A percentile compares a stretch with the other conserved stretches of the same genome.
Evolutionary conservation across 768 basidiomycete species (phyloP).

Genomic region (Vishniacozyma victoriae): DNA sequence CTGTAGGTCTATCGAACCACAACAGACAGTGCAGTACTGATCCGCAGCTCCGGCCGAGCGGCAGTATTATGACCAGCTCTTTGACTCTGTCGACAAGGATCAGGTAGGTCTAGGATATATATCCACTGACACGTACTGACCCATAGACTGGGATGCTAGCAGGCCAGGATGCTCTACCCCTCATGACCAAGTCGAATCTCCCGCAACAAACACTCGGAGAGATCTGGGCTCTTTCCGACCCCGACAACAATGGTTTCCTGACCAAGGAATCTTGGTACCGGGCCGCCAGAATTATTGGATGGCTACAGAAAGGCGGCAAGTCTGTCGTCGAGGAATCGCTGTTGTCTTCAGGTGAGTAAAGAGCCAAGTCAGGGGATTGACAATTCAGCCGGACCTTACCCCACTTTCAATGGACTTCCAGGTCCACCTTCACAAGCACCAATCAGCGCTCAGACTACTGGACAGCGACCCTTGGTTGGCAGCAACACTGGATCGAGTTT

Average conservation of each 20-base stretch:
- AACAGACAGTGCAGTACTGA: no score
- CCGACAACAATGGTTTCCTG: constrained; percentile 87
- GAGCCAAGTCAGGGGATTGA: neutral
- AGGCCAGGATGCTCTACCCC: constrained; percentile 81
- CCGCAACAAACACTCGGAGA: constrained; percentile 73
- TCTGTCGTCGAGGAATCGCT: constrained; percentile 56
- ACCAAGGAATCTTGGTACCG: constrained; percentile 79
- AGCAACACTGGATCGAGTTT: constrained; percentile 48
- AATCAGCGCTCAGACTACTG: constrained; percentile 17
- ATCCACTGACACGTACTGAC: neutral
- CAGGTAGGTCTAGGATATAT: constrained; percentile 15
- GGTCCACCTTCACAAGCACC: constrained; percentile 52
- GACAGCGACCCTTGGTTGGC: constrained; percentile 56
- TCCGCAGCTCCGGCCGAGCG: constrained; percentile 40
- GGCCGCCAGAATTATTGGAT: constrained; percentile 84
- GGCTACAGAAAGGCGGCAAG: constrained; percentile 77
- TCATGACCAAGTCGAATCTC: constrained; percentile 79
- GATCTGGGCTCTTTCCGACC: constrained; percentile 89
- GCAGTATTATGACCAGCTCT: constrained; percentile 43
- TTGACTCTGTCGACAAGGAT: constrained; percentile 43
- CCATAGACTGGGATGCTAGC: constrained; percentile 47
- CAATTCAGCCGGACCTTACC: constrained; percentile 68
- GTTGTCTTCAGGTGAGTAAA: constrained; percentile 62
- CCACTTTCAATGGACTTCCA: constrained; percentile 64
- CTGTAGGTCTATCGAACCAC: no score